Evolutionary conservation across 495 filamentous ascomycete genomes (phyloP).

Genomic region (Xylona heveae): DNA sequence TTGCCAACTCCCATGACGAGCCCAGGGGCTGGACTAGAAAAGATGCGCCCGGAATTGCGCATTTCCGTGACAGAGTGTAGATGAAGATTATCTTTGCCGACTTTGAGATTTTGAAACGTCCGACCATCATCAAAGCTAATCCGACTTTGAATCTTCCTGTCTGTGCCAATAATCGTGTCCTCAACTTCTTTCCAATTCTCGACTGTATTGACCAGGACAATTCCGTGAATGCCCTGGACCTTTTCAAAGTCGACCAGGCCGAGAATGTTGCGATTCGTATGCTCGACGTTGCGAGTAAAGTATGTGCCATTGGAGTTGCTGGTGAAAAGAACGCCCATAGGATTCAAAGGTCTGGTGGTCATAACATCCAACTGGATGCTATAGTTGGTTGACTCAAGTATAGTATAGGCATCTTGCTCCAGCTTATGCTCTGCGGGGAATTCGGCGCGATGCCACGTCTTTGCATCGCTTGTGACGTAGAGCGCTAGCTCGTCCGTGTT

Average conservation of each 20-base stretch:
- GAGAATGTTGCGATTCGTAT: constrained; percentile 57
- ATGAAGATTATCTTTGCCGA: constrained; percentile 40
- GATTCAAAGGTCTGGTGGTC: constrained; percentile 33
- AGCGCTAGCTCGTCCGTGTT: constrained; percentile 78
- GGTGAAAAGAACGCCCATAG: constrained; percentile 72
- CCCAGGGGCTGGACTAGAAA: constrained; percentile 82
- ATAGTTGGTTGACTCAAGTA: constrained; percentile 88
- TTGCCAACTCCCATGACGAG: constrained; percentile 87
- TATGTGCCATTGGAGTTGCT: constrained; percentile 95
- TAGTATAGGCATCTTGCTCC: constrained; percentile 72
- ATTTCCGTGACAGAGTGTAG: constrained; percentile 78
- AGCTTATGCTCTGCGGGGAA: constrained; percentile 63
- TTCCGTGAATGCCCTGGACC: constrained; percentile 69
- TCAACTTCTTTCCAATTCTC: constrained; percentile 65
- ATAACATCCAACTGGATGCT: constrained; percentile 92
- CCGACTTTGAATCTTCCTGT: constrained; percentile 47
- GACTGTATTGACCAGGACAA: constrained; percentile 75
- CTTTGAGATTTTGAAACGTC: constrained; percentile 45
- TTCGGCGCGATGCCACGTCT: constrained; percentile 75
- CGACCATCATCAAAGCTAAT: constrained; percentile 93
- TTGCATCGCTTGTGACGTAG: constrained; percentile 59
- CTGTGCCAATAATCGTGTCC: constrained; percentile 18
- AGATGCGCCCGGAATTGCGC: constrained; percentile 56
- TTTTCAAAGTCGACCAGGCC: constrained; percentile 88
- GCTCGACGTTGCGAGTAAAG: constrained; percentile 71